Evolutionary conservation across 495 filamentous ascomycete genomes (phyloP).

Genomic region (Peziza echinospora): DNA sequence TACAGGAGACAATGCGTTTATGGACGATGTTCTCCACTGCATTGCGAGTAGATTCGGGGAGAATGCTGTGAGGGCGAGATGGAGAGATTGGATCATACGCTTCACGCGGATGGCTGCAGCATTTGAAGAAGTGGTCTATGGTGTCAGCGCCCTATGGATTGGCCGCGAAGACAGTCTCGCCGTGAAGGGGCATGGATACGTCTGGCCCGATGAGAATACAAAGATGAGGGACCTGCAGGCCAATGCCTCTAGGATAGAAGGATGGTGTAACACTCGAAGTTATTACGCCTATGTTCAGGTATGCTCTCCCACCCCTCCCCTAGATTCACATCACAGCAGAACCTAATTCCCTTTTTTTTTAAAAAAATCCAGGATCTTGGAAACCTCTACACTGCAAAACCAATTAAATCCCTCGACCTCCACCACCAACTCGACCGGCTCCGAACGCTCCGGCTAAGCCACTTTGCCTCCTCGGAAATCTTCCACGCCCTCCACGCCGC

Average conservation of each 20-base stretch:
- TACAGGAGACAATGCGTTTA: constrained; percentile 79
- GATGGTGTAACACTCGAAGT: constrained; percentile 81
- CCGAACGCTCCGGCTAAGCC: constrained; percentile 49
- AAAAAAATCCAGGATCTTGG: constrained; percentile 36
- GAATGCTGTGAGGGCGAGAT: constrained; percentile 70
- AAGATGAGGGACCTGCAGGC: constrained; percentile 69
- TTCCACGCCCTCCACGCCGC: constrained; percentile 58
- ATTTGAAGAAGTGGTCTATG: constrained; percentile 89
- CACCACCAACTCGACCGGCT: constrained; percentile 83
- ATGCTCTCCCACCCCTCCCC: constrained; percentile 5
- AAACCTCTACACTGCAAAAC: constrained; percentile 40
- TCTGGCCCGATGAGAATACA: constrained; percentile 69
- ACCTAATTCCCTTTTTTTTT: constrained; percentile 3
- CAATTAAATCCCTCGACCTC: constrained; percentile 66
- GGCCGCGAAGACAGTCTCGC: constrained; percentile 51
- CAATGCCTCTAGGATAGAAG: constrained; percentile 79
- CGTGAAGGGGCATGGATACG: constrained; percentile 69
- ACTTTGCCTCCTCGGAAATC: constrained; percentile 49
- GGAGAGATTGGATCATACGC: constrained; percentile 69
- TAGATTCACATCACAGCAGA: constrained; percentile 1
- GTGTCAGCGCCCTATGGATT: constrained; percentile 72
- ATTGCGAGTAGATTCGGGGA: constrained; percentile 77
- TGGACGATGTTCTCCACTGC: constrained; percentile 60
- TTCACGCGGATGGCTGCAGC: constrained; percentile 82
- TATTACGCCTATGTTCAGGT: constrained; percentile 91